Conservation (phyloP, 1,139 yeast species). For the Meyerozyma elateridarum region DNA sequence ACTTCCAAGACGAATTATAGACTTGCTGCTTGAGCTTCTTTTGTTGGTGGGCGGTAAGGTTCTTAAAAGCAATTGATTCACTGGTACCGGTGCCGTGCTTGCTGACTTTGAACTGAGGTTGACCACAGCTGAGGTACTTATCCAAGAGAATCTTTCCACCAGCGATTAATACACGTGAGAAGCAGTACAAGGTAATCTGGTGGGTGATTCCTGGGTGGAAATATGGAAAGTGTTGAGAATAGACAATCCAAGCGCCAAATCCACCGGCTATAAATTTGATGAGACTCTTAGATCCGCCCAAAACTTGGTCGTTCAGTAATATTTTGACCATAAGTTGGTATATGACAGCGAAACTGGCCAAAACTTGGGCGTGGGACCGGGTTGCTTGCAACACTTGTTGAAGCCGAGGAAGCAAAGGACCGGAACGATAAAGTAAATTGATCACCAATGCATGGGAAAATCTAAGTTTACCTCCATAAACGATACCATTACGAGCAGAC, state of each 20-base stretch:
- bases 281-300: constrained; percentile 30
- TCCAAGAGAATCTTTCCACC: constrained; percentile 44
- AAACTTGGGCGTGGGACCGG: constrained; percentile 58
- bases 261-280: constrained; percentile 59
- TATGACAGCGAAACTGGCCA: constrained; percentile 62
- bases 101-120: constrained; percentile 28
- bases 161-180: constrained; percentile 55
- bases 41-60: constrained; percentile 28
- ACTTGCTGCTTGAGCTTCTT: constrained; percentile 30
- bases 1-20: constrained; percentile 52
- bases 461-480: constrained; percentile 71
- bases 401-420: constrained; percentile 44
- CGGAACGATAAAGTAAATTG: constrained; percentile 49
- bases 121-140: constrained; percentile 30
- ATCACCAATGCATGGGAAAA: constrained; percentile 73
- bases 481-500: constrained; percentile 49
- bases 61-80: constrained; percentile 23
- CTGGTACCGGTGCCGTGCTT: constrained; percentile 18
- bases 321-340: constrained; percentile 43
- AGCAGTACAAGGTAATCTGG: constrained; percentile 59
- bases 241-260: constrained; percentile 60
- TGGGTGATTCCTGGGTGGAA: constrained; percentile 50
- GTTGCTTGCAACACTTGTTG: constrained; percentile 53
- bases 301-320: constrained; percentile 28
- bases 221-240: constrained; percentile 51